Base-by-base conservation (phyloP, 371 early-diverging fungal genomes). In the Amoeboaphelidium protococcarum region DNA sequence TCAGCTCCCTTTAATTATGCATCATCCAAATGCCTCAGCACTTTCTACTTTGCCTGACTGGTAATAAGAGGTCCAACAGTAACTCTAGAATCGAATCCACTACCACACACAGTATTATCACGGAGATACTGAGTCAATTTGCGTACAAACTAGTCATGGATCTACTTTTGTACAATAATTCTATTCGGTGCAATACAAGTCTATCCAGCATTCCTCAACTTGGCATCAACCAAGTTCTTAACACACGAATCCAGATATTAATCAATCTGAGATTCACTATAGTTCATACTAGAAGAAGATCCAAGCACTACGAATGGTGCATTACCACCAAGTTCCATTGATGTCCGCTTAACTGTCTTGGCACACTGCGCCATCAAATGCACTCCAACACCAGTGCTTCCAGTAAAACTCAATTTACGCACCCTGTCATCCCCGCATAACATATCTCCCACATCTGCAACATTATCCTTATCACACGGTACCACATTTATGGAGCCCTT, bases 131-230 rank as follows among this genome's bases (percentile, higher is more conserved):
- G 37, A 24, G 72, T 73, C 27, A 74, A 74, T 45, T 67, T 69
- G 37, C 63, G 56, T 3, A 82, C 66, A 55, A 86, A 81, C 19
- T 56, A 61, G 45, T 81, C 78, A 49, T 74, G 80, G n/a, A 81
- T 57, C 37, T 56, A 57, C 44, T 67, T 68, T 48, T 81, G 80
- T n/a, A 82, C 86, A 51, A 80, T 82, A 50, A 81, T 73, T 19
- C 86, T 67, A 54, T 82, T 80, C 50, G 81, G 70, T 13, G 73
- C 76, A 50, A 82, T 82, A 53, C 86, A 86, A 52, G 70, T 68
- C 57, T 86, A 83, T 1, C 86, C 86, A 44, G 72, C 68, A 57
- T 86, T 86, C 55, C 79, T 82, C 57, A 79, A 73, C 4, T 77
- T 77, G 3, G 82, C 86, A 52, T 82, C 82, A 22, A 81, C 69